These are phyloP conservation scores for Venturia effusa DNA, from an alignment of 2,329 filamentous ascomycete genomes.

Conservation along the genomic window DNA sequence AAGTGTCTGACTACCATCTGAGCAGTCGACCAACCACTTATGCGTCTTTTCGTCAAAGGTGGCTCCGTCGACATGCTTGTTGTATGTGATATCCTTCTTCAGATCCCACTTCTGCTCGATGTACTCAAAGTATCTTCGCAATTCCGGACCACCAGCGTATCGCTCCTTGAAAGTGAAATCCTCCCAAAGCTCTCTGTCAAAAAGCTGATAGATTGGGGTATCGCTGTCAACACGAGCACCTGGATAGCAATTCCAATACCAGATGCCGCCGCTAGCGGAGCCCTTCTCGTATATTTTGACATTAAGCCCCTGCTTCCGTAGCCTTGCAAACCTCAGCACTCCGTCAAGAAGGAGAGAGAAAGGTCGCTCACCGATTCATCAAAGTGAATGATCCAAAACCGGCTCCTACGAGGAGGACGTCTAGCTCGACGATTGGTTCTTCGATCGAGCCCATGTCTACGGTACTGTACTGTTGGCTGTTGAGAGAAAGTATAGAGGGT, in stretches of 20 bases:
- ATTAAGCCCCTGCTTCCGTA: slow-evolving; percentile 10
- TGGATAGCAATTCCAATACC: slow-evolving; percentile 34
- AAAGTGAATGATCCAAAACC: slow-evolving; percentile 8
- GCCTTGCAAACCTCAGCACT: not conserved
- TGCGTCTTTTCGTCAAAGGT: slow-evolving; percentile 7
- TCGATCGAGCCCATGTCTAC: slow-evolving; percentile 1
- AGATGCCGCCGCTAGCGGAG: slow-evolving; percentile 31
- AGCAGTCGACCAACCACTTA: slow-evolving; percentile 9
- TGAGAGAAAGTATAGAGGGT: not conserved
- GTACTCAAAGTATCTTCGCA: slow-evolving; percentile 9
- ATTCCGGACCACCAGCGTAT: slow-evolving; percentile 2
- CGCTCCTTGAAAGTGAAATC: slow-evolving; percentile 11
- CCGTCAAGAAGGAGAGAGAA: not conserved
- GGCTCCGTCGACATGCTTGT: slow-evolving; percentile 8
- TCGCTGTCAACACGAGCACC: slow-evolving; percentile 38
- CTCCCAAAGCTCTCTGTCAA: slow-evolving; percentile 2
- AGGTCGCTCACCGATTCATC: slow-evolving; percentile 3
- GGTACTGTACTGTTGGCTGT: not conserved
- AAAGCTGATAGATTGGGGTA: slow-evolving; percentile 33
- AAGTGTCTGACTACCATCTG: slow-evolving; percentile 6
- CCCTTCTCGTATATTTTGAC: slow-evolving; percentile 28
- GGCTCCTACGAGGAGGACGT: slow-evolving; percentile 9
- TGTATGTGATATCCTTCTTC: slow-evolving; percentile 9
- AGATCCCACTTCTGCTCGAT: slow-evolving; percentile 10
- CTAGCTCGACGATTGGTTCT: slow-evolving; percentile 6